Base-by-base conservation (phyloP, 768 basidiomycete species). In the Leucosporidium yakuticum region DNA sequence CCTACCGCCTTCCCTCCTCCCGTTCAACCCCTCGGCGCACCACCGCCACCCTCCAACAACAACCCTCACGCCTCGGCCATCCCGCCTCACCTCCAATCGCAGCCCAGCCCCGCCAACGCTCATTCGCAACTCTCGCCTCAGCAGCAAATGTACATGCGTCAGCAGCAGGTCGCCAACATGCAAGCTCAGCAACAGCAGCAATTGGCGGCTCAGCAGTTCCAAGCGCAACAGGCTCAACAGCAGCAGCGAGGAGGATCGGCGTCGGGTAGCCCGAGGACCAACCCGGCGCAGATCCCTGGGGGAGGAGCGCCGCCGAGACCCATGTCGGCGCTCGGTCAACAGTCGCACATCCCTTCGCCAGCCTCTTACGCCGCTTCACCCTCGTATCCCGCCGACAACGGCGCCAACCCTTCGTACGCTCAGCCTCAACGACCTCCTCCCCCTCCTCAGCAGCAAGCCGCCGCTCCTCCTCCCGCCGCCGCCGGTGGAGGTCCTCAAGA, bases 71-170 rank as follows among this genome's bases (percentile, higher is more conserved):
- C 59, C 23, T 66, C 69, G 15, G 70, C 66, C 15, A 68, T 68
- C 32, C 67, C 70, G 27, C 32, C 70, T 23, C 66, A 71, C 34
- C 50, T 71, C 23, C 64, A 65, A 25, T n/a, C 60, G 36, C 61
- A 44, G 21, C 20, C 53, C 15, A 57, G 47, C 27, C 27, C 63
- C 25, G 61, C 67, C 47, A 53, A 60, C 53, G 23, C 56, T 25
- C 32, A 29, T 44, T 51, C 64, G 17, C 61, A 60, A 17, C 49
- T 68, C 27, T 32, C 65, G 23, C 61, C 68, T 49, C 67, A 70
- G 23, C 73, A 68, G 55, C 73, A 73, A 55, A 58, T 64, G 23
- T 63, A 64, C 51, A 34, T 68, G 12, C 67, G 68, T 4, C 62
- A 63, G 27, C 65, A 73, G 44, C 66, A 70, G 48, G n/a, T 36